phyloP scores from a whole-genome alignment of 345 rosid genomes.

The Linum lewisii region DNA sequence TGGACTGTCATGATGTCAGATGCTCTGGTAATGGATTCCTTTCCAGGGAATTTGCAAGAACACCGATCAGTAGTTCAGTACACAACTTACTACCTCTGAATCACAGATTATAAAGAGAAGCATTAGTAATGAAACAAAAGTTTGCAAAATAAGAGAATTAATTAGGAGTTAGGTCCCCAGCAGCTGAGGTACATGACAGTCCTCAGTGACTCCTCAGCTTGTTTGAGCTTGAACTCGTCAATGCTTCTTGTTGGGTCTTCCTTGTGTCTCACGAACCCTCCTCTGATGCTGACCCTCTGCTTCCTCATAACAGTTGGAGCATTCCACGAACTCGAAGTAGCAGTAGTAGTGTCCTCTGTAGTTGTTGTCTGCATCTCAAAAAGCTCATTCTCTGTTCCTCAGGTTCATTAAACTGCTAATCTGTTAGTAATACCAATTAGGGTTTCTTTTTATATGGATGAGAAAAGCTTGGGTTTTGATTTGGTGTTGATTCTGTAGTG shows the following conservation, averaged over 20 bases:
- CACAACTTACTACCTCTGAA: no score
- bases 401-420: conserved; percentile 9
- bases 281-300: conserved; percentile 15
- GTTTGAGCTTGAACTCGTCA: conserved; percentile 15
- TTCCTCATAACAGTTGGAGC: conserved; percentile 8
- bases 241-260: conserved; percentile 1
- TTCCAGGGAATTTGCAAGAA: no score
- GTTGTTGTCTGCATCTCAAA: conserved; percentile 16
- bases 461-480: no score
- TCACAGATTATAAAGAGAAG: no score
- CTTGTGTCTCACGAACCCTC: conserved; percentile 6
- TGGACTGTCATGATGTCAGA: no score
- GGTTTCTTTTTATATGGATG: no score
- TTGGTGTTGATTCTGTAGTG: no score
- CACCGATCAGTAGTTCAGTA: no score
- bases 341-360: conserved; percentile 11
- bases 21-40: no score
- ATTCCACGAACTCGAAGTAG: neutral
- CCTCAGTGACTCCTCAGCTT: conserved; percentile 35
- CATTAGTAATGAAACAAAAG: no score
- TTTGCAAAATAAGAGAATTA: neutral
- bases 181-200: conserved; percentile 36
- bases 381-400: conserved; percentile 18
- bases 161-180: conserved; percentile 24
- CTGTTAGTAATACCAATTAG: no score